phyloP scores from a whole-genome alignment of 2,329 filamentous ascomycete genomes.

The Diplodia corticola region DNA sequence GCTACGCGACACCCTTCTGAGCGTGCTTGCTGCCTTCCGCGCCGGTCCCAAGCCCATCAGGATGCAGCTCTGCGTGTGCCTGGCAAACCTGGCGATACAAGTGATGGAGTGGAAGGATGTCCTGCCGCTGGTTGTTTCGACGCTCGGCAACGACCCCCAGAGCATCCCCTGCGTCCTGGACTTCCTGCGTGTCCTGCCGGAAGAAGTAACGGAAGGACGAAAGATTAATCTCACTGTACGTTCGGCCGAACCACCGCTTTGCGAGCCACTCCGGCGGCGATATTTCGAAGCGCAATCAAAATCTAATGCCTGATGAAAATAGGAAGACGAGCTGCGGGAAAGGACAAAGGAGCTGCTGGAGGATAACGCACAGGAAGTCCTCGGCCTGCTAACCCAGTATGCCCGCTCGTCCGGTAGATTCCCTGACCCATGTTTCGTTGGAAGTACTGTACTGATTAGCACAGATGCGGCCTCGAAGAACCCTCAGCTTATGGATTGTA shows the following conservation, averaged over 20 bases:
- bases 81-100: conserved; percentile 93
- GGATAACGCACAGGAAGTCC: conserved; percentile 85
- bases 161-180: conserved; percentile 88
- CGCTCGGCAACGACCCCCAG: conserved; percentile 72
- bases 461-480: conserved; percentile 76
- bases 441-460: not conserved
- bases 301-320: conserved; percentile 46
- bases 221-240: conserved; percentile 99
- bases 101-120: conserved; percentile 97
- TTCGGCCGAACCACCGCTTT: conserved; percentile 58
- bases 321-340: conserved; percentile 91
- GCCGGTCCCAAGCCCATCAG: conserved; percentile 74
- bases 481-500: conserved; percentile 88
- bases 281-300: conserved; percentile 38
- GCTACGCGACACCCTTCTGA: conserved; percentile 80
- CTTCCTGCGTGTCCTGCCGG: conserved; percentile 92
- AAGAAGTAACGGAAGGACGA: conserved; percentile 98
- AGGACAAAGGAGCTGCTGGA: conserved; percentile 87
- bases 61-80: conserved; percentile 90
- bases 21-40: conserved; percentile 77
- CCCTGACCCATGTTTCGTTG: not conserved
- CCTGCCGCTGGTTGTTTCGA: conserved; percentile 73
- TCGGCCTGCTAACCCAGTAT: conserved; percentile 85
- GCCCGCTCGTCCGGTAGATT: conserved; percentile 82
- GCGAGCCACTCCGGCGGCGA: conserved; percentile 39